A percentile compares a stretch with the other conserved stretches of the same genome.
Conservation (phyloP, 257 asterid species). For the Scutellaria minor region DNA sequence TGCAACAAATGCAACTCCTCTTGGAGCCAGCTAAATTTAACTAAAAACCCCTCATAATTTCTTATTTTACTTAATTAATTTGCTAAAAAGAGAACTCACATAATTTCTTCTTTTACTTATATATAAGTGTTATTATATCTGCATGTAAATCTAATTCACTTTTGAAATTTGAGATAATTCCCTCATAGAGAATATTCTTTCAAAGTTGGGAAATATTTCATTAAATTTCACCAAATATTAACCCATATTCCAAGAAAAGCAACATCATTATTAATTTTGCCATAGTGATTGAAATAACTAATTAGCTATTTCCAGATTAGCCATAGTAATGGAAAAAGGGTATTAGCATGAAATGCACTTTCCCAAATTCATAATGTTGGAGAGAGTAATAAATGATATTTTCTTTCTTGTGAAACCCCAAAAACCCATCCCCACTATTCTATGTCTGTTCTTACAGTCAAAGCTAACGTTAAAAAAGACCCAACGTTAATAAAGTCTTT, state of each 20-base stretch:
- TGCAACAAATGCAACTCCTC: no score
- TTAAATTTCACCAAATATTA: no score
- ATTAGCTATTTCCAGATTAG: background rate
- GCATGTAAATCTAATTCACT: no score
- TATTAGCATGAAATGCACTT: constrained; percentile 40
- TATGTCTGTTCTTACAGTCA: constrained; percentile 26
- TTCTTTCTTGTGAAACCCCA: background rate
- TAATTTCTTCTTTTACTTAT: no score
- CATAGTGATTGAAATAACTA: background rate
- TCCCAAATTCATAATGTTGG: constrained; percentile 44
- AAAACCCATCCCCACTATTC: background rate
- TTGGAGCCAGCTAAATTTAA: no score
- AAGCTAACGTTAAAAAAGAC: constrained; percentile 24
- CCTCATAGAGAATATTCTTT: no score
- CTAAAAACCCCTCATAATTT: no score
- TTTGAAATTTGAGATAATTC: no score
- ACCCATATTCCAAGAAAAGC: background rate
- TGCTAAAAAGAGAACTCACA: no score
- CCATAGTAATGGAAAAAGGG: constrained; percentile 26
- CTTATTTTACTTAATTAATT: no score
- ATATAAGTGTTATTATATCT: no score
- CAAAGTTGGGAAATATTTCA: no score
- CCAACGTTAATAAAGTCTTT: background rate
- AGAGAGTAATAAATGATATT: constrained; percentile 35
- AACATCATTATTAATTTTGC: background rate